Evolutionary conservation across 208 protist genomes (phyloP), one percentile per base, ranked within the genome.

Genomic region (Trypanosomatidae sp.): DNA sequence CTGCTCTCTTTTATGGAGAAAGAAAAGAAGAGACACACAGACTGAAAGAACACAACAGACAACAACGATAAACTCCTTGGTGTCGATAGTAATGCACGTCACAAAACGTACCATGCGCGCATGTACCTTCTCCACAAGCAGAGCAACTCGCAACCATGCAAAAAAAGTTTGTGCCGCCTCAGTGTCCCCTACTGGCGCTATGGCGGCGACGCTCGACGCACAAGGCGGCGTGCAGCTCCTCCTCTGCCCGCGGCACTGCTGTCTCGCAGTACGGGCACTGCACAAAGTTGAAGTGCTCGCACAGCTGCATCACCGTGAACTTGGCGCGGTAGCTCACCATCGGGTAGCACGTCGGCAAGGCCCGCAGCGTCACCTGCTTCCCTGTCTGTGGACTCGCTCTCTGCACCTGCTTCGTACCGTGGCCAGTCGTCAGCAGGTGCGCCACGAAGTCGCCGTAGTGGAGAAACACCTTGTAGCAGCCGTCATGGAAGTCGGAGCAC

Each of bases 391-490:
- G 39, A 0, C 44, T 6, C 53, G 58, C 44, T 6, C 10, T 19
- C 0, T 25, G 19, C 1, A 25, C 15, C 5, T 15, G 46, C 19
- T 66, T 30, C 5, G 30, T 74, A 15, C 79, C 73, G 66, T 92
- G 87, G 1, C 77, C 58, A 0, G 77, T 71, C 3, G 62, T 10
- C 36, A 86, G 65, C 53, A 95, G 66, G 64, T 95, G 90, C 17
- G 77, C 74, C 0, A 84, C 69, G 12, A 95, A 71, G 43, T 89
- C 85, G 10, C 87, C 90, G 44, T 91, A 90, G 53, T 84, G 72
- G 5, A 90, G 71, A 49, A 92, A 95, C n/a, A 91, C 75, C 25
- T 67, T 44, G 19, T 76, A 70, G 71, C 90, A 95, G 50, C 46
- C 66, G 2, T 74, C 22, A 5, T 70, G 43, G 30, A 71, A 66